Evolutionary conservation across 2,329 filamentous ascomycete species (phyloP).

Genomic region (Stagonosporopsis vannaccii): DNA sequence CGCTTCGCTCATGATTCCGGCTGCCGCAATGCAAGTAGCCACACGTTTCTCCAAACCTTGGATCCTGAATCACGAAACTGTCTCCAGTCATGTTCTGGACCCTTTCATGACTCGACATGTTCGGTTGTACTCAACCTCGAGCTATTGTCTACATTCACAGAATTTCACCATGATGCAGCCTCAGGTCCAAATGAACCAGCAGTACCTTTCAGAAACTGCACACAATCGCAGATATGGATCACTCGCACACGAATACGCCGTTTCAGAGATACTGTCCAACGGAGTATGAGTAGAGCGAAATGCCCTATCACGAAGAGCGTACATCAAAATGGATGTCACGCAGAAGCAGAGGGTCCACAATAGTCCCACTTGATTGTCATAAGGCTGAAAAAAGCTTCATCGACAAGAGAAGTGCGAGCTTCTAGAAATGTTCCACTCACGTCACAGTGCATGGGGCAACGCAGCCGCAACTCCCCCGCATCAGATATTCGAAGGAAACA

Average conservation of each 20-base stretch:
- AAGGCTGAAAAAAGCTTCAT: slow-evolving; percentile 33
- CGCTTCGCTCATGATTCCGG: slow-evolving; percentile 12
- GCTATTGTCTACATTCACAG: background rate
- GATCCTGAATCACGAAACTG: background rate
- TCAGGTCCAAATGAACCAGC: background rate
- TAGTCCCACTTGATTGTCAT: slow-evolving; percentile 17
- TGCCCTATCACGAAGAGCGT: background rate
- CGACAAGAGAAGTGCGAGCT: background rate
- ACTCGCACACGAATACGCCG: background rate
- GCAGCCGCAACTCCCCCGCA: slow-evolving; percentile 3
- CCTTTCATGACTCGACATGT: background rate
- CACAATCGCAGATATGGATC: background rate
- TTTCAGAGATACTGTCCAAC: background rate
- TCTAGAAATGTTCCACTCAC: slow-evolving; percentile 23
- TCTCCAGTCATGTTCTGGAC: background rate
- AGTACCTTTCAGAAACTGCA: background rate
- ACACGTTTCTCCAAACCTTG: background rate
- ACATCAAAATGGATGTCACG: slow-evolving; percentile 13
- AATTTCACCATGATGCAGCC: background rate
- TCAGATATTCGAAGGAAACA: background rate
- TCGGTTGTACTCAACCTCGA: background rate
- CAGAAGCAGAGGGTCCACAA: slow-evolving; percentile 10
- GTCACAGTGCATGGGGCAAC: slow-evolving; percentile 26
- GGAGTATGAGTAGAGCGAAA: background rate
- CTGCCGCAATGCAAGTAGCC: background rate